Percentiles rank a stretch among this genome's conserved stretches.
phyloP scores from a whole-genome alignment of 768 basidiomycete species.

The Gymnopilus dilepis region DNA sequence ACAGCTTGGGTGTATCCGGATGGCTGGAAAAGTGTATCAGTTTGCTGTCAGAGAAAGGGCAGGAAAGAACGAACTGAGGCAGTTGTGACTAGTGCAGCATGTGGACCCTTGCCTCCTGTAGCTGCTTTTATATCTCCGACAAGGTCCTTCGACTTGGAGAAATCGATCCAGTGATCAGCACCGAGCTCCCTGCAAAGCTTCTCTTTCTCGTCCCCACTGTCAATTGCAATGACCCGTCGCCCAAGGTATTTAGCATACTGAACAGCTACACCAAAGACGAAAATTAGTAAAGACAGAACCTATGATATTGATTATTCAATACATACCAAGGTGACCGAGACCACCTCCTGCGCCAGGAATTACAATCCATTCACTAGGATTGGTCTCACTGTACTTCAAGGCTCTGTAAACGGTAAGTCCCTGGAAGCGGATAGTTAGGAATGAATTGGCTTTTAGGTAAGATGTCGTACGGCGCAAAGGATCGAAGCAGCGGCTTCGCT shows the following conservation, averaged over 20 bases:
- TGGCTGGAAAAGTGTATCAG: slow-evolving; percentile 25
- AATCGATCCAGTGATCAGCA: slow-evolving; percentile 83
- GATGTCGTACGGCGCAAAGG: slow-evolving; percentile 67
- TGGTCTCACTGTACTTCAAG: slow-evolving; percentile 70
- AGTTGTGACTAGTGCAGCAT: slow-evolving; percentile 68
- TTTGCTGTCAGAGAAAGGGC: neutral
- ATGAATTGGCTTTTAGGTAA: neutral
- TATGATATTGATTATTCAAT: neutral
- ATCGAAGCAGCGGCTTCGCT: slow-evolving; percentile 76
- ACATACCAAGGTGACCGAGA: slow-evolving; percentile 76
- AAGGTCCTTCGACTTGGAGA: slow-evolving; percentile 67
- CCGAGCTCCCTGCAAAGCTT: slow-evolving; percentile 65
- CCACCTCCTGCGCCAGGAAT: slow-evolving; percentile 83
- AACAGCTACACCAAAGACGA: slow-evolving; percentile 47
- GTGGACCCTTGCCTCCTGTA: slow-evolving; percentile 74
- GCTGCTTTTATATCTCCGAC: slow-evolving; percentile 66
- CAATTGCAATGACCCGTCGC: slow-evolving; percentile 77
- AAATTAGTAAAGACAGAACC: neutral
- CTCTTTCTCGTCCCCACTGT: slow-evolving; percentile 77
- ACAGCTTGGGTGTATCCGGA: slow-evolving; percentile 59
- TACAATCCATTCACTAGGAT: slow-evolving; percentile 76
- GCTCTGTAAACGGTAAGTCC: slow-evolving; percentile 89
- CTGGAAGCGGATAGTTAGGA: slow-evolving; percentile 35
- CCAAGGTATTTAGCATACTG: slow-evolving; percentile 85
- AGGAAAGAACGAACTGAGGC: slow-evolving; percentile 43